phyloP scores from a whole-genome alignment of 1,139 yeast species.

The Geotrichum candidum region DNA sequence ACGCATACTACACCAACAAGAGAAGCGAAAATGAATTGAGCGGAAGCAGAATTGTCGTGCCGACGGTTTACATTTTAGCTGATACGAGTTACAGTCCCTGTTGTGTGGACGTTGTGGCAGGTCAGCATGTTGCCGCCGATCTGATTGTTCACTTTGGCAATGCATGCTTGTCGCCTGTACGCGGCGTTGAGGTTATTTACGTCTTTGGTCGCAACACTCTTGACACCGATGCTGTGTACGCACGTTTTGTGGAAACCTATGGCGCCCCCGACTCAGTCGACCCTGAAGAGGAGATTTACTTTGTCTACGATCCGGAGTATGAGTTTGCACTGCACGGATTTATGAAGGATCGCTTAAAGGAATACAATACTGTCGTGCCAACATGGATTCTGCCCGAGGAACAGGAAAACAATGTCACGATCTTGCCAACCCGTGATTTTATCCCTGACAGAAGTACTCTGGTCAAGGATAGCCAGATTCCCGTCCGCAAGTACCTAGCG shows the following conservation, averaged over 20 bases:
- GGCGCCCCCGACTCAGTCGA: constrained; percentile 4
- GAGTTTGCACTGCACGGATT: constrained; percentile 22
- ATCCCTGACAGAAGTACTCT: not conserved
- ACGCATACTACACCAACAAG: not conserved
- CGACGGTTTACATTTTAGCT: constrained; percentile 47
- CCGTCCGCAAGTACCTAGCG: constrained; percentile 1
- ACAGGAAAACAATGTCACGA: constrained; percentile 7
- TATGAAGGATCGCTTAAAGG: constrained; percentile 12
- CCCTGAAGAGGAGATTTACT: constrained; percentile 20
- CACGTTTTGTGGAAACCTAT: constrained; percentile 21
- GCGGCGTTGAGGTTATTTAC: constrained; percentile 62
- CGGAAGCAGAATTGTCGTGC: constrained; percentile 19
- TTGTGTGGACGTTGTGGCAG: constrained; percentile 96
- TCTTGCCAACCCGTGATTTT: constrained; percentile 3
- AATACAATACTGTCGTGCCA: constrained; percentile 19
- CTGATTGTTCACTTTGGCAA: constrained; percentile 90
- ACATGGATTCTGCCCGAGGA: constrained; percentile 16
- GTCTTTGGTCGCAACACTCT: constrained; percentile 53
- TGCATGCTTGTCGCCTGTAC: constrained; percentile 77
- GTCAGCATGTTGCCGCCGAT: constrained; percentile 85
- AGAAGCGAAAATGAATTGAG: constrained; percentile 17
- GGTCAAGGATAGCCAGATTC: not conserved
- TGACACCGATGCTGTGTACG: constrained; percentile 22
- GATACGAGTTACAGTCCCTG: constrained; percentile 95
- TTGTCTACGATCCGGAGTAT: constrained; percentile 34